Base-by-base conservation (phyloP, 768 basidiomycete genomes). In the Boletus pseudo-olivaceus region DNA sequence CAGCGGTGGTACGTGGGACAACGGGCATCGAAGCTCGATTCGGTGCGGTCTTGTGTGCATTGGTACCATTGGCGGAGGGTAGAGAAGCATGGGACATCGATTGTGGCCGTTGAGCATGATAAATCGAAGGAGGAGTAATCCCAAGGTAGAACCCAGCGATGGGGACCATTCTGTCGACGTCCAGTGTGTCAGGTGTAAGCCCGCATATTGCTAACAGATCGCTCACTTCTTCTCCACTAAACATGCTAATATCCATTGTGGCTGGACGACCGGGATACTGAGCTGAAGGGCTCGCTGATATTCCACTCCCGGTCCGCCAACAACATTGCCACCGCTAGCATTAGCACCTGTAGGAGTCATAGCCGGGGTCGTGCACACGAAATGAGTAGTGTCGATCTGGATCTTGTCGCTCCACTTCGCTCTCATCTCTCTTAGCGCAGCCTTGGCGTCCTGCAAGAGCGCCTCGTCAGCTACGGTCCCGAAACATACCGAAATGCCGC, bases 321-420 rank as follows among this genome's bases (percentile, higher is more conserved):
- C 73, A 11, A 75, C 73, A 1, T 75, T 67, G 51, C 76, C 79
- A 1, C 85, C 83, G 9, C 78, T 75, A 0, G 78, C 78, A 53
- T 75, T 78, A 10, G 83, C 83, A 32, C 82, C 86, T 10, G 69
- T 62, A 0, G 84, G 81, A 0, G 83, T 85, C 10, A 83, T 80
- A 1, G 85, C 87, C 3, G 94, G 93, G 0, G 90, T 93, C 17
- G 93, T 96, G 67, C 94, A 96, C 39, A 98, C 94, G 61, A 97
- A 99, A 71, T 99, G 96, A 0, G 95, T 98, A 10, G 96, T 98
- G 67, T 99, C 96, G 54, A 98, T 95, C 74, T 95, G 91, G 38
- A 99, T 94, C 64, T 84, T 88, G 60, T 95, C 88, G 63, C 85
- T 90, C 87, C 88, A 94, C 60, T 88, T 88, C 0, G 92, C 96